These are phyloP conservation scores for Symbiodinium pilosum DNA, from an alignment of 73 alveolate species.

Conservation along the genomic window DNA sequence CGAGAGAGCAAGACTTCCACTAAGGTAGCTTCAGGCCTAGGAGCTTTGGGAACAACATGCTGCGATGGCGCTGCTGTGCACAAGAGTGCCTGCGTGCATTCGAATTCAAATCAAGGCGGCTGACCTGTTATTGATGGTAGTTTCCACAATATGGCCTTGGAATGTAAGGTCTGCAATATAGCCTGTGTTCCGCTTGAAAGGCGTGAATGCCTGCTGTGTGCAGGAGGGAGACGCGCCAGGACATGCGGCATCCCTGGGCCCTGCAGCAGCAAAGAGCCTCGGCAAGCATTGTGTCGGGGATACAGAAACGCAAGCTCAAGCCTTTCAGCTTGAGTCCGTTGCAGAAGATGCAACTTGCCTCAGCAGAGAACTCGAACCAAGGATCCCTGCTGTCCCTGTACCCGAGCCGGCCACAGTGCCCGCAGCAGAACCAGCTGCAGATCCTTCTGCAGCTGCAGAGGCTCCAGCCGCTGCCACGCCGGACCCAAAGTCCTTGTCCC, in stretches of 20 bases:
- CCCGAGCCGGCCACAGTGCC: slow-evolving; percentile 11
- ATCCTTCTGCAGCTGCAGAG: background rate
- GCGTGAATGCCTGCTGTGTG: too few relatives aligned
- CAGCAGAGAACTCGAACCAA: background rate
- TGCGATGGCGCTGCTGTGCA: too few relatives aligned
- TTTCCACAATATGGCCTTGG: too few relatives aligned
- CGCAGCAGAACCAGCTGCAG: background rate
- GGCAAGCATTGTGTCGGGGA: background rate
- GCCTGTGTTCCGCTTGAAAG: background rate
- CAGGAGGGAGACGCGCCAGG: slow-evolving; percentile 3
- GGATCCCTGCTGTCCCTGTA: background rate
- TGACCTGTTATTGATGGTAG: too few relatives aligned
- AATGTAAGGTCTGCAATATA: background rate
- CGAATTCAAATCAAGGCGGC: too few relatives aligned
- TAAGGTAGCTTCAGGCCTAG: too few relatives aligned
- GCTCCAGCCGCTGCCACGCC: background rate
- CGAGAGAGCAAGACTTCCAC: too few relatives aligned
- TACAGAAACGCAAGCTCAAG: background rate
- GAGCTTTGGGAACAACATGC: too few relatives aligned
- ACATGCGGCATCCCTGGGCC: background rate
- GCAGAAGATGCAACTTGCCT: background rate
- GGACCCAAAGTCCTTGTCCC: too few relatives aligned
- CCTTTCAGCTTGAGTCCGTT: background rate
- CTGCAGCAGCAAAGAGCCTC: background rate
- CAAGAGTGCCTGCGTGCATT: too few relatives aligned